Conservation (phyloP, 345 rosid genomes). For the Eucalyptus paniculata region DNA sequence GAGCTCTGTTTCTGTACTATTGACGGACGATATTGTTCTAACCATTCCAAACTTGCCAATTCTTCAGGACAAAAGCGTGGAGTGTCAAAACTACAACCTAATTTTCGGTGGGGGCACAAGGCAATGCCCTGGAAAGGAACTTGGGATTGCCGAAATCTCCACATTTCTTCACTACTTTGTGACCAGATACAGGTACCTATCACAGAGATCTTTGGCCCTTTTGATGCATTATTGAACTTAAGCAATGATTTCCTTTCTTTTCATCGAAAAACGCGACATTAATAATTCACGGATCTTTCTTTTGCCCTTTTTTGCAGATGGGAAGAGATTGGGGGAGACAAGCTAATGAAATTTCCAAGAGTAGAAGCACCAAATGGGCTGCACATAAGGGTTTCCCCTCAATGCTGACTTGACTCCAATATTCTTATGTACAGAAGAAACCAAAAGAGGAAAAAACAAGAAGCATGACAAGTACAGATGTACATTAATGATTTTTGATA, state of each 20-base stretch:
- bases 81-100: slow-evolving; percentile 39
- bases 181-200: slow-evolving; percentile 58
- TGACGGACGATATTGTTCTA: background rate
- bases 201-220: background rate
- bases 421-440: too few species aligned
- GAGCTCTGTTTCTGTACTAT: too few species aligned
- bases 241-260: background rate
- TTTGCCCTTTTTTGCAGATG: slow-evolving; percentile 50
- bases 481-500: too few species aligned
- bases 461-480: too few species aligned
- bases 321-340: slow-evolving; percentile 75
- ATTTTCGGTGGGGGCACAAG: slow-evolving; percentile 90
- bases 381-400: slow-evolving; percentile 55
- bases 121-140: slow-evolving; percentile 91
- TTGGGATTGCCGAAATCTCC: slow-evolving; percentile 83
- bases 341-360: slow-evolving; percentile 75
- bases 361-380: slow-evolving; percentile 90
- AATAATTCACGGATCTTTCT: background rate
- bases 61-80: slow-evolving; percentile 53
- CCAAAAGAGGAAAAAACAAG: too few species aligned
- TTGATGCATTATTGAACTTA: background rate
- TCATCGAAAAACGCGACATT: background rate
- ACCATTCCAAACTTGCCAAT: background rate
- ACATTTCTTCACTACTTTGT: slow-evolving; percentile 87
- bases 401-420: slow-evolving; percentile 15